A percentile compares a stretch with the other conserved stretches of the same genome.
These are phyloP conservation scores for Tuber aestivum DNA, from an alignment of 495 filamentous ascomycete species.

Conservation along the genomic window DNA sequence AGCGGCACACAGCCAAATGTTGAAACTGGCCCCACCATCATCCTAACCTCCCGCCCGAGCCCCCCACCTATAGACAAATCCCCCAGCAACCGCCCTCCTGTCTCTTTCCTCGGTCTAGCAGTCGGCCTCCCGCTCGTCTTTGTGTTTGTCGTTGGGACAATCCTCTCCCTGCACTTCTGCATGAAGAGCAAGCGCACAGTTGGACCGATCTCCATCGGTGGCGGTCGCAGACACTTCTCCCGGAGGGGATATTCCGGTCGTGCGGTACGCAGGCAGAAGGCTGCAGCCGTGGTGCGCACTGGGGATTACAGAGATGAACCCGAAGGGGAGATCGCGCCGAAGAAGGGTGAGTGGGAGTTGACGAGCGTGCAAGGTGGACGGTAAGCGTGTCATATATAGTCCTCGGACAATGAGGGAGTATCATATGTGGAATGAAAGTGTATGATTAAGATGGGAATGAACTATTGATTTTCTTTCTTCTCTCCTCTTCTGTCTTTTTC, in stretches of 20 bases:
- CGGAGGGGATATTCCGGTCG: conserved; percentile 30
- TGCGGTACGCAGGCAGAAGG: conserved; percentile 26
- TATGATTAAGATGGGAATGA: neutral
- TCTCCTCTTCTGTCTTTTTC: neutral
- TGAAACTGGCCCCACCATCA: conserved; percentile 25
- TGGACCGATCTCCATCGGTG: conserved; percentile 36
- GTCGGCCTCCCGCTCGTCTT: conserved; percentile 32
- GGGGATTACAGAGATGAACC: conserved; percentile 30
- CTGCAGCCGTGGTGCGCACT: conserved; percentile 16
- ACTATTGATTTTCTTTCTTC: neutral
- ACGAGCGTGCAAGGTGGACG: conserved; percentile 37
- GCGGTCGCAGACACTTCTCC: conserved; percentile 28
- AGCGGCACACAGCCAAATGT: neutral
- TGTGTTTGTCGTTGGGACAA: conserved; percentile 21
- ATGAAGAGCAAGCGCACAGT: conserved; percentile 30
- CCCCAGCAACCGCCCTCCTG: conserved; percentile 22
- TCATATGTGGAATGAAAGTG: neutral
- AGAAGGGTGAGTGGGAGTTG: conserved; percentile 32
- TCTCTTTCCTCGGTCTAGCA: conserved; percentile 23
- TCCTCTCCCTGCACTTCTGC: conserved; percentile 34
- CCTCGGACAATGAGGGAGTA: neutral
- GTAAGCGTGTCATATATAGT: conserved; percentile 5
- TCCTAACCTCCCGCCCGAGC: conserved; percentile 16
- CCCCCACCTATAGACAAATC: conserved; percentile 14
- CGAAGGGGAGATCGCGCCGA: conserved; percentile 8